Percentiles rank a stretch among this genome's conserved stretches.
Evolutionary conservation across 495 filamentous ascomycete genomes (phyloP).

Genomic region (Delitschia confertaspora): DNA sequence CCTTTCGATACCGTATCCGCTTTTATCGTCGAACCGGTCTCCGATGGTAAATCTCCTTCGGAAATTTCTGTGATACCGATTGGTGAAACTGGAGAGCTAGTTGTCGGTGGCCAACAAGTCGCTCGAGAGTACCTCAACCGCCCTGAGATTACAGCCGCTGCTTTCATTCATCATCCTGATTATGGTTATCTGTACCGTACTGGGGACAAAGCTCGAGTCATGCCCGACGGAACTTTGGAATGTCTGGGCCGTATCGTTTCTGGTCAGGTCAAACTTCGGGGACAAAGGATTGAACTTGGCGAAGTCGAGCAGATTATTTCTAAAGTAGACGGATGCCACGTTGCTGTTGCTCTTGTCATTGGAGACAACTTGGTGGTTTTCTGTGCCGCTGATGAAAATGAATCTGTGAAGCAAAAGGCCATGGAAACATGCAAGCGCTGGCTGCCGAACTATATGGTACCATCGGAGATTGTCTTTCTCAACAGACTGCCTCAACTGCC

Average conservation of each 20-base stretch:
- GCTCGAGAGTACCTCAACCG: constrained; percentile 78
- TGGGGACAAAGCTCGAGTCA: constrained; percentile 68
- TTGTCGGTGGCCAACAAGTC: constrained; percentile 68
- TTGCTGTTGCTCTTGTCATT: constrained; percentile 52
- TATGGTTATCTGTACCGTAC: constrained; percentile 66
- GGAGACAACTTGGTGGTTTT: constrained; percentile 57
- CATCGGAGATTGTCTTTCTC: constrained; percentile 55
- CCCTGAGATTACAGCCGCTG: constrained; percentile 60
- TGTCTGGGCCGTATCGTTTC: constrained; percentile 71
- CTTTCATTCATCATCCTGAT: constrained; percentile 53
- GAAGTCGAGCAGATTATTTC: constrained; percentile 67
- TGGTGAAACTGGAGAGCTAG: constrained; percentile 71
- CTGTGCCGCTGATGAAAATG: constrained; percentile 42
- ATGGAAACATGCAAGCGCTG: constrained; percentile 53
- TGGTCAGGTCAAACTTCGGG: constrained; percentile 74
- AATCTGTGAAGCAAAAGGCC: constrained; percentile 36
- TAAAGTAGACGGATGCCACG: constrained; percentile 43
- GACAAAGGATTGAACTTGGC: constrained; percentile 74
- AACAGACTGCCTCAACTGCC: constrained; percentile 56
- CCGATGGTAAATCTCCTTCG: background rate
- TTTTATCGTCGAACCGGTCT: constrained; percentile 48
- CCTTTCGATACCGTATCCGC: constrained; percentile 69
- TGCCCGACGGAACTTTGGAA: constrained; percentile 61
- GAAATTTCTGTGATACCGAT: constrained; percentile 44
- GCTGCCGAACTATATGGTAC: constrained; percentile 73